Evolutionary conservation across 768 basidiomycete genomes (phyloP).

Genomic region (Grammothele lineata): DNA sequence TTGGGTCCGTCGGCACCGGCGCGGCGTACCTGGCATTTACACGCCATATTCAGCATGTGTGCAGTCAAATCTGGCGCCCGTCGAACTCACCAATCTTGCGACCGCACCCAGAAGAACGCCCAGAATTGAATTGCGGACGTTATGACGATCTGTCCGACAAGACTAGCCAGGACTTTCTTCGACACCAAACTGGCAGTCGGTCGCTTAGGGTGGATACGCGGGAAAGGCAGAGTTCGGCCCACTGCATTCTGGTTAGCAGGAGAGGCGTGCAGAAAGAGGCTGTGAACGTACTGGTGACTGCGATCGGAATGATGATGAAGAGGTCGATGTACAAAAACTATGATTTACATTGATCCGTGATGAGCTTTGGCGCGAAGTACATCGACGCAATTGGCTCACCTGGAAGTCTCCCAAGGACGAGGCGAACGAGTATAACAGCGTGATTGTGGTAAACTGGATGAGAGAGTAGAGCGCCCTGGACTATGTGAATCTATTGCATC

Average conservation of each 20-base stretch:
- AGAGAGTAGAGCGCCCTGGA: constrained; percentile 94
- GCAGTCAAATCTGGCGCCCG: no score
- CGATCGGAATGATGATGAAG: constrained; percentile 96
- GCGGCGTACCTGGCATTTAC: constrained; percentile 62
- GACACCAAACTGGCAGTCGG: constrained; percentile 96
- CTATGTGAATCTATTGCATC: background rate
- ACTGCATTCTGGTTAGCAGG: constrained; percentile 43
- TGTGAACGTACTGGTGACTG: constrained; percentile 81
- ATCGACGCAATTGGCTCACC: no score
- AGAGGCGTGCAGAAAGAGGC: background rate
- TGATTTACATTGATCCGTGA: constrained; percentile 12
- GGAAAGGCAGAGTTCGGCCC: constrained; percentile 91
- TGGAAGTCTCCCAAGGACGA: constrained; percentile 96
- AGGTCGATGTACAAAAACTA: constrained; percentile 97
- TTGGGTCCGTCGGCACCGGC: constrained; percentile 46
- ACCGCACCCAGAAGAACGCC: constrained; percentile 85
- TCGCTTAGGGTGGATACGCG: constrained; percentile 79
- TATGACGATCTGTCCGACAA: constrained; percentile 88
- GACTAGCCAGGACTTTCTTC: constrained; percentile 89
- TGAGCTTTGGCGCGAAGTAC: constrained; percentile 29
- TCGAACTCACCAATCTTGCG: constrained; percentile 70
- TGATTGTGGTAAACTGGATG: constrained; percentile 98
- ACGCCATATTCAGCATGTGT: background rate
- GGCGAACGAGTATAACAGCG: constrained; percentile 92
- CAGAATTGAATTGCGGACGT: constrained; percentile 81